phyloP scores from a whole-genome alignment of 768 basidiomycete species.

The Boletus tylopilopsis region DNA sequence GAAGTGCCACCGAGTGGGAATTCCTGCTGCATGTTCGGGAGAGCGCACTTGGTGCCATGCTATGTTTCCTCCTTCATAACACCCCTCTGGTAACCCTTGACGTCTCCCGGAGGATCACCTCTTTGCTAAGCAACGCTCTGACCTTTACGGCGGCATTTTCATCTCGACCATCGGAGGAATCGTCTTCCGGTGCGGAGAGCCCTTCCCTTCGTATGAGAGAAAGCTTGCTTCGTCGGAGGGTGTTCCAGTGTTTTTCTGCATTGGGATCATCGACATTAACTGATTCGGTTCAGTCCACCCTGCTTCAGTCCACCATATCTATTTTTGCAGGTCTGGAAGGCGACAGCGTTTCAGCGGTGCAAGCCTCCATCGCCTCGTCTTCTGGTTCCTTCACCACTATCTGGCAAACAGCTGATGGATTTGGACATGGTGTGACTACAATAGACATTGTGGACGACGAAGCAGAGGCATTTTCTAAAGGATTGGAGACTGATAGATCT shows the following conservation, averaged over 20 bases:
- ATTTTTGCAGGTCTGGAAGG: constrained; percentile 87
- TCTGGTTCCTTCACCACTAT: constrained; percentile 79
- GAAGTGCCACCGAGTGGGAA: constrained; percentile 78
- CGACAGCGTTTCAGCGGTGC: constrained; percentile 77
- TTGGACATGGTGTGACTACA: constrained; percentile 86
- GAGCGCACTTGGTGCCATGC: constrained; percentile 82
- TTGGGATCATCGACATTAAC: constrained; percentile 78
- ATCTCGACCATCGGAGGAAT: constrained; percentile 65
- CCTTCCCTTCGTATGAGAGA: constrained; percentile 75
- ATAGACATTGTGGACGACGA: constrained; percentile 51
- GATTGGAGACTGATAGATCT: constrained; percentile 37
- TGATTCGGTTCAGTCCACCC: constrained; percentile 73
- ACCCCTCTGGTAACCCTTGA: constrained; percentile 81
- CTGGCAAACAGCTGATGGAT: constrained; percentile 86
- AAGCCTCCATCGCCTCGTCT: constrained; percentile 87
- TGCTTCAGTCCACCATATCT: constrained; percentile 77
- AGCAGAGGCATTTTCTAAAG: constrained; percentile 22
- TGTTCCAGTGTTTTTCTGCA: constrained; percentile 85
- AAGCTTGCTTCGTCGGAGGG: constrained; percentile 74
- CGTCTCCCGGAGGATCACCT: constrained; percentile 83
- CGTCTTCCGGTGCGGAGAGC: constrained; percentile 36
- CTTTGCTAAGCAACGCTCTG: constrained; percentile 86
- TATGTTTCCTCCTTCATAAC: constrained; percentile 86
- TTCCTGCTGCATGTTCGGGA: constrained; percentile 91
- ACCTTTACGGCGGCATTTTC: constrained; percentile 84